Evolutionary conservation across 2,329 filamentous ascomycete species (phyloP).

Genomic region (Colletotrichum sp.): DNA sequence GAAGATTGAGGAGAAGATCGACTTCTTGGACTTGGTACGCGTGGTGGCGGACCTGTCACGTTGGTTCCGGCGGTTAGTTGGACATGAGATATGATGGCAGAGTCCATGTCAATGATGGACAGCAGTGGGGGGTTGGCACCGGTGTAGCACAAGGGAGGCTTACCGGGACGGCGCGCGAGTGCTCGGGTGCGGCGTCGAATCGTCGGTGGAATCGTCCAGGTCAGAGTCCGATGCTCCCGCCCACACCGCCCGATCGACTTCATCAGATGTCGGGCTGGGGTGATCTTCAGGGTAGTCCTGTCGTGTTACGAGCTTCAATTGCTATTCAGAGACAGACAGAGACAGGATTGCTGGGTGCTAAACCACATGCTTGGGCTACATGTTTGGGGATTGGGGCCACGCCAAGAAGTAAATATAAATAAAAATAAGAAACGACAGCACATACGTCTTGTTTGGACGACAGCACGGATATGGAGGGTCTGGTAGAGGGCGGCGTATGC

Average conservation of each 20-base stretch:
- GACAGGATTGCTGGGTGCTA: background rate
- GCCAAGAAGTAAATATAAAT: background rate
- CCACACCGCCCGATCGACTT: conserved; percentile 7
- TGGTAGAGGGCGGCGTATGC: conserved; percentile 14
- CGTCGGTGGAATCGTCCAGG: background rate
- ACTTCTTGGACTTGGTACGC: background rate
- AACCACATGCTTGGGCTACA: background rate
- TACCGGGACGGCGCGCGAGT: background rate
- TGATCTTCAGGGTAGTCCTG: conserved; percentile 11
- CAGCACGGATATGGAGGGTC: conserved; percentile 17
- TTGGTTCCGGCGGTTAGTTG: background rate
- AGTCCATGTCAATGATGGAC: background rate
- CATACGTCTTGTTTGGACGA: conserved; percentile 1
- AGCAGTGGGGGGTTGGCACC: background rate
- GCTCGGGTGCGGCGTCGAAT: background rate
- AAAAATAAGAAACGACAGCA: background rate
- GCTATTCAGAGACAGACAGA: background rate
- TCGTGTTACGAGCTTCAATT: background rate
- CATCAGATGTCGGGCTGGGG: conserved; percentile 16
- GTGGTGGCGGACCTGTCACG: background rate
- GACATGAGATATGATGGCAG: background rate
- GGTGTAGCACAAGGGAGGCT: background rate
- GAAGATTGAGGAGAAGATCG: conserved; percentile 15
- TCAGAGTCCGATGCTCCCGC: conserved; percentile 15
- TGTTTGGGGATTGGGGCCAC: background rate